Evolutionary conservation across 805 yeast species (phyloP).

Genomic region (Pichia deserticola): DNA sequence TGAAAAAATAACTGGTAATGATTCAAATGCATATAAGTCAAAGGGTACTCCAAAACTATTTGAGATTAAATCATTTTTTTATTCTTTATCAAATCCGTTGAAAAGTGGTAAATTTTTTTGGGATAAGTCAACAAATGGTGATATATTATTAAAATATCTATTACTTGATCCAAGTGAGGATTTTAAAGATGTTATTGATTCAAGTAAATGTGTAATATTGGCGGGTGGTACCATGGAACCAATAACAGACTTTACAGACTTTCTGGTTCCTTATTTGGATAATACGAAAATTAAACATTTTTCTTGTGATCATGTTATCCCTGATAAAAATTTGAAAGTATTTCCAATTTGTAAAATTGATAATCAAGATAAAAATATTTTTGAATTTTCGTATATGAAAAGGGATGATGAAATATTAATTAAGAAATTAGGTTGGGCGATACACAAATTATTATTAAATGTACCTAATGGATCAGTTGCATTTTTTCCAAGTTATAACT

Average conservation of each 20-base stretch:
- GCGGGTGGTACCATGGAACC: constrained; percentile 99
- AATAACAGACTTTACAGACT: constrained; percentile 56
- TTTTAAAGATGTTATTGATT: constrained; percentile 58
- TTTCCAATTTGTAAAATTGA: constrained; percentile 36
- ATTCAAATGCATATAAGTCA: constrained; percentile 7
- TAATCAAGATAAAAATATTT: constrained; percentile 13
- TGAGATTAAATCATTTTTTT: constrained; percentile 56
- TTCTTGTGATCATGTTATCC: constrained; percentile 81
- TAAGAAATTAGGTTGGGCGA: constrained; percentile 39
- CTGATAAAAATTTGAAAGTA: constrained; percentile 57
- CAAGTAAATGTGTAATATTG: constrained; percentile 60
- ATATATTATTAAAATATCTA: constrained; percentile 51
- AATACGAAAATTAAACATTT: constrained; percentile 40
- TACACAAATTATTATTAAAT: constrained; percentile 34
- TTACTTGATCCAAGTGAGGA: constrained; percentile 71
- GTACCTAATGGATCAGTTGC: constrained; percentile 74
- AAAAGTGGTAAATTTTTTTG: constrained; percentile 72
- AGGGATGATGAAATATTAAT: constrained; percentile 44
- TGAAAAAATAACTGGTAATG: constrained; percentile 21
- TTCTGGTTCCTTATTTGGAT: constrained; percentile 53
- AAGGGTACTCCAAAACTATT: constrained; percentile 48
- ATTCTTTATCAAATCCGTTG: constrained; percentile 63
- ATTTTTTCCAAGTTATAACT: constrained; percentile 81
- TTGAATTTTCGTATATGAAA: constrained; percentile 65
- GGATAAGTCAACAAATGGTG: constrained; percentile 32